These are phyloP conservation scores for Arabidopsis lyrata DNA, from an alignment of 441 rosid genomes.

Conservation along the genomic window DNA sequence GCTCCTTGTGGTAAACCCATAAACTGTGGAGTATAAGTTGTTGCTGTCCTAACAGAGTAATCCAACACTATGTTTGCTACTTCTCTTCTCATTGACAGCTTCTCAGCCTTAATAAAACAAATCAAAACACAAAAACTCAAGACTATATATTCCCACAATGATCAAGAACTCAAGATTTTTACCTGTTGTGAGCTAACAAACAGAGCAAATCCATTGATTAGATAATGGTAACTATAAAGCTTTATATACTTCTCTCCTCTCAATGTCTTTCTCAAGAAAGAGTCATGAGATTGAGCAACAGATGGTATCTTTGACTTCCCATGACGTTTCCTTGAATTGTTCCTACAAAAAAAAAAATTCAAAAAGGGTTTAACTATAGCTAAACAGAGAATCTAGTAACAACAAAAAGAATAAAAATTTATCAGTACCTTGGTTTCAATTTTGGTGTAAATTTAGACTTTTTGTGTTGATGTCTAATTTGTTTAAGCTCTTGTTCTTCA, in stretches of 20 bases:
- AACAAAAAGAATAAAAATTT: neutral
- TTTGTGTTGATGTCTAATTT: conserved; percentile 38
- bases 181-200: conserved; percentile 70
- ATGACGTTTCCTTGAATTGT: conserved; percentile 50
- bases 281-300: conserved; percentile 79
- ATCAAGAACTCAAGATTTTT: conserved; percentile 26
- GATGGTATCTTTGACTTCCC: conserved; percentile 50
- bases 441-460: conserved; percentile 40
- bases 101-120: conserved; percentile 57
- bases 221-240: conserved; percentile 75
- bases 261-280: conserved; percentile 68
- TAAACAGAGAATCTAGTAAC: conserved; percentile 4
- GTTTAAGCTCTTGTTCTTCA: conserved; percentile 52
- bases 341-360: conserved; percentile 49
- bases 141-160: neutral
- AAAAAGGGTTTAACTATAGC: neutral
- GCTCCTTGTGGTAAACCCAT: conserved; percentile 75
- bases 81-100: conserved; percentile 66
- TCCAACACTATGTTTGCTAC: conserved; percentile 70
- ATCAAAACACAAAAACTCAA: conserved; percentile 17
- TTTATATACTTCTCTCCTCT: conserved; percentile 81
- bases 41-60: conserved; percentile 70
- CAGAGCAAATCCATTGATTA: conserved; percentile 74
- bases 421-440: conserved; percentile 56
- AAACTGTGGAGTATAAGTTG: conserved; percentile 76